These are phyloP conservation scores for Carnegiea gigantea DNA, from an alignment of 179 eudicot genomes.

Conservation along the genomic window DNA sequence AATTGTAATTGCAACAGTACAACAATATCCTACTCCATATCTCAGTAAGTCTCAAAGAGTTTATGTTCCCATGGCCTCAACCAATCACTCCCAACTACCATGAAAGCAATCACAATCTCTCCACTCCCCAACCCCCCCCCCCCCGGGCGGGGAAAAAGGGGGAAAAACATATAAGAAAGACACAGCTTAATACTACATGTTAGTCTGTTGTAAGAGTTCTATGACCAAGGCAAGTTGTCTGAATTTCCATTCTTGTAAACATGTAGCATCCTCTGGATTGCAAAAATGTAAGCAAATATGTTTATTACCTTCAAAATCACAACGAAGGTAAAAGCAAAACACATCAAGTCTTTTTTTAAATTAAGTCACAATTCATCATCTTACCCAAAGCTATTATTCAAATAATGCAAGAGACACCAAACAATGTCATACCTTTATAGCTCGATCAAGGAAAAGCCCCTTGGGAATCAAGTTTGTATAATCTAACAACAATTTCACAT, in stretches of 20 bases:
- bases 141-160: background rate
- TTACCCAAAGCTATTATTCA: background rate
- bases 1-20: background rate
- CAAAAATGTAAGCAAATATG: slow-evolving; percentile 1
- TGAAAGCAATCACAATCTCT: background rate
- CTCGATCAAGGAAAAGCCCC: slow-evolving; percentile 81
- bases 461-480: slow-evolving; percentile 86
- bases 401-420: background rate
- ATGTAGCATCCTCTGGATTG: background rate
- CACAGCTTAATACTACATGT: background rate
- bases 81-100: background rate
- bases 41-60: background rate
- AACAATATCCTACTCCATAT: background rate
- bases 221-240: background rate
- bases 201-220: background rate
- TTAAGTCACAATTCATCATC: background rate
- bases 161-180: background rate
- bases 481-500: slow-evolving; percentile 67
- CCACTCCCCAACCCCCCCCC: background rate
- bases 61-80: background rate
- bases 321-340: background rate
- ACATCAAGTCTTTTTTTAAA: background rate
- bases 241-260: slow-evolving; percentile 3
- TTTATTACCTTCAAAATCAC: background rate
- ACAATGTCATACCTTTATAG: slow-evolving; percentile 63